phyloP scores from a whole-genome alignment of 1,284 basidiomycete species.

The Sparassis latifolia region DNA sequence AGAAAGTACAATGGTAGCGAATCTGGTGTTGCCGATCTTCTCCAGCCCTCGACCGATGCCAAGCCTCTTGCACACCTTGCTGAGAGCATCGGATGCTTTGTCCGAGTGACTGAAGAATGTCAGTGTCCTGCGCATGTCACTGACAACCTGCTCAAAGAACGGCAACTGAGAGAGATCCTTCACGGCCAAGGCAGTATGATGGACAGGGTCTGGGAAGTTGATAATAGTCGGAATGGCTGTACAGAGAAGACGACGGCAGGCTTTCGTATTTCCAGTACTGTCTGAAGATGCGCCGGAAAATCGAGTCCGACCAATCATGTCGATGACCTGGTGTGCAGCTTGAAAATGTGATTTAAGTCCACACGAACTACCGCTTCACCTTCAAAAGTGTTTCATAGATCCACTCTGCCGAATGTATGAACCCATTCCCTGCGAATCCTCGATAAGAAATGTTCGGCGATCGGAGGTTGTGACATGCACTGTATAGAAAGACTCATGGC shows the following conservation, averaged over 20 bases:
- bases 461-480: slow-evolving; percentile 9
- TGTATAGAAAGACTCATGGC: slow-evolving; percentile 6
- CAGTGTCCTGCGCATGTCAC: background rate
- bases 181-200: slow-evolving; percentile 22
- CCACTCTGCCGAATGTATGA: slow-evolving; percentile 9
- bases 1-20: slow-evolving; percentile 2
- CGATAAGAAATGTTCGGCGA: background rate
- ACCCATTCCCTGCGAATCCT: slow-evolving; percentile 1
- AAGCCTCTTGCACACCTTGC: background rate
- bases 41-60: slow-evolving; percentile 1
- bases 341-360: no score
- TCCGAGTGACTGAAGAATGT: background rate
- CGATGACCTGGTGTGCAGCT: no score
- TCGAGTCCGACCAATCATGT: slow-evolving; percentile 11
- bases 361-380: no score
- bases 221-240: slow-evolving; percentile 20
- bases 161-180: slow-evolving; percentile 24
- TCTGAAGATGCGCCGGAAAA: slow-evolving; percentile 24
- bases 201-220: slow-evolving; percentile 24
- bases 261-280: slow-evolving; percentile 27
- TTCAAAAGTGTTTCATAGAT: slow-evolving; percentile 12
- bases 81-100: background rate
- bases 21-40: slow-evolving; percentile 2
- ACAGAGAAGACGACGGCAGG: slow-evolving; percentile 13
- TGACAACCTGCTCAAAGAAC: background rate